Evolutionary conservation across 1,139 yeast species (phyloP).

Genomic region (Diutina mesorugosa): DNA sequence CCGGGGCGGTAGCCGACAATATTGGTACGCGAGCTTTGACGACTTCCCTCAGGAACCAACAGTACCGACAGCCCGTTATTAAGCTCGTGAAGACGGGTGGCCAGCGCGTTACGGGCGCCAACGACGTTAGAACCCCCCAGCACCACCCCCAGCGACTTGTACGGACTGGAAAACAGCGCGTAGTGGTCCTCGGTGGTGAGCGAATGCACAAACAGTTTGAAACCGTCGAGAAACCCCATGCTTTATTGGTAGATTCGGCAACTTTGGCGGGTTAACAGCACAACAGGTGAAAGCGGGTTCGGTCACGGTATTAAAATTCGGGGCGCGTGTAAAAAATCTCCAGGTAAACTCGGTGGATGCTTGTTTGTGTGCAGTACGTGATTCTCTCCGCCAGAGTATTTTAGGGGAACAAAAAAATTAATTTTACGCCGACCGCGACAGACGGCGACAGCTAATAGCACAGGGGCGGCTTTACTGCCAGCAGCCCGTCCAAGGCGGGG

Average conservation of each 20-base stretch:
- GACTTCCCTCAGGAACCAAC: constrained; percentile 5
- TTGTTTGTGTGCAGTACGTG: background rate
- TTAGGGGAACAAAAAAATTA: background rate
- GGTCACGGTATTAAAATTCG: background rate
- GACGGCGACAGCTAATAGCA: background rate
- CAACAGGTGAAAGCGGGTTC: background rate
- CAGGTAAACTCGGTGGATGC: background rate
- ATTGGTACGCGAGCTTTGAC: constrained; percentile 7
- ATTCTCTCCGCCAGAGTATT: background rate
- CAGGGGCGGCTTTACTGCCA: background rate
- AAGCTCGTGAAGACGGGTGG: constrained; percentile 27
- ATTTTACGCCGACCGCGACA: background rate
- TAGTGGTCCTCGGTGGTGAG: constrained; percentile 54
- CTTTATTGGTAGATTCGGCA: background rate
- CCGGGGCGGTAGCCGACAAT: constrained; percentile 8
- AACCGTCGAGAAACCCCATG: constrained; percentile 32
- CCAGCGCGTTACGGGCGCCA: constrained; percentile 12
- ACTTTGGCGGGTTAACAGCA: background rate
- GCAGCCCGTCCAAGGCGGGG: too few relatives aligned
- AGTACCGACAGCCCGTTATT: constrained; percentile 20
- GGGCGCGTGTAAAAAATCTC: background rate
- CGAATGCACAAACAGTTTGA: constrained; percentile 44
- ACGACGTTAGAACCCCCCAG: constrained; percentile 11
- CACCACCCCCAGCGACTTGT: constrained; percentile 10
- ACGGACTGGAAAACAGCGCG: constrained; percentile 43